A percentile compares a stretch with the other conserved stretches of the same genome.
Conservation (phyloP, 2,329 filamentous ascomycete species). For the Teratosphaeria zuluensis region DNA sequence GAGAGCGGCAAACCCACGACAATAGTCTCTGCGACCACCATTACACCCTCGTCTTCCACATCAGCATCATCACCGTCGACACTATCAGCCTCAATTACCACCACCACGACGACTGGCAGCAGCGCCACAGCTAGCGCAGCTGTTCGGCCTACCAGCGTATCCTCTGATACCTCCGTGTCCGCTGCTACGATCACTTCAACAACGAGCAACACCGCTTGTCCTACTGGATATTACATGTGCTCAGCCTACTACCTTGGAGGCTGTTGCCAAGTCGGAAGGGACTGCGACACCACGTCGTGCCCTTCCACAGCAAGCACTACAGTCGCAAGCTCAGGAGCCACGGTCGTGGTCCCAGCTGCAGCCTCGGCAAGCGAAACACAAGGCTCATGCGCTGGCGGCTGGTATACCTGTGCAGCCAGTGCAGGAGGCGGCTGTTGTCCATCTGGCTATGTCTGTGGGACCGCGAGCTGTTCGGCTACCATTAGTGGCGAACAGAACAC, state of each 20-base stretch:
- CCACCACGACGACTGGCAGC: conserved; percentile 8
- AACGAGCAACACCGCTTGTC: conserved; percentile 46
- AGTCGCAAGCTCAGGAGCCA: conserved; percentile 57
- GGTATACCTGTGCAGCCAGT: conserved; percentile 61
- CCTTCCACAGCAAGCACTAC: conserved; percentile 53
- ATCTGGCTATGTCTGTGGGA: conserved; percentile 61
- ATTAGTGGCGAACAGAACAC: conserved; percentile 47
- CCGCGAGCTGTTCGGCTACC: conserved; percentile 56
- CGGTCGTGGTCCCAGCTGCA: conserved; percentile 45
- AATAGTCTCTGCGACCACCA: conserved; percentile 9
- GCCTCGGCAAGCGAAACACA: conserved; percentile 22
- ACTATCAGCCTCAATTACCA: conserved; percentile 8
- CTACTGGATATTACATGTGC: conserved; percentile 87
- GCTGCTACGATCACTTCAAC: conserved; percentile 17
- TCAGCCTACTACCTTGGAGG: conserved; percentile 69
- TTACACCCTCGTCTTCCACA: neutral
- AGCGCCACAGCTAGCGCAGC: conserved; percentile 28
- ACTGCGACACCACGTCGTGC: conserved; percentile 76
- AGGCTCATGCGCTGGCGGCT: conserved; percentile 62
- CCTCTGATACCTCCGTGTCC: conserved; percentile 6
- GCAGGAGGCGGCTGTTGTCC: conserved; percentile 77
- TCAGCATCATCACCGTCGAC: neutral
- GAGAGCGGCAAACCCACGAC: conserved; percentile 15
- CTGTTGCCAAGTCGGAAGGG: conserved; percentile 78
- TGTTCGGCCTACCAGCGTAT: conserved; percentile 11